phyloP scores from a whole-genome alignment of 1,284 basidiomycete species.

The Gymnopus androsaceus region DNA sequence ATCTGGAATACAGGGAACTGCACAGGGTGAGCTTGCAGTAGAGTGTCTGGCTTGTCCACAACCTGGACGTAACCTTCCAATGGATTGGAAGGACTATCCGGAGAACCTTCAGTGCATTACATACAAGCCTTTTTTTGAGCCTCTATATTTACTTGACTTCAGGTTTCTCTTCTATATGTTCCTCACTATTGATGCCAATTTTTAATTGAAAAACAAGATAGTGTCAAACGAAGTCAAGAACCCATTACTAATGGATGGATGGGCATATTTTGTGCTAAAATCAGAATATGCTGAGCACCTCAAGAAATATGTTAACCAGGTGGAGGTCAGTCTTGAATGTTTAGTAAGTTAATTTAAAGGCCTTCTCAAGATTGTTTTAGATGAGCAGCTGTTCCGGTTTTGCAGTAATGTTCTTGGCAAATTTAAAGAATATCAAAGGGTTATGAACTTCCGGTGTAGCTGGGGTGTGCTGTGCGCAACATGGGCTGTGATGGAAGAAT shows the following conservation, averaged over 20 bases:
- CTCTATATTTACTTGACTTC: not conserved
- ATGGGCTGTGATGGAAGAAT: conserved; percentile 20
- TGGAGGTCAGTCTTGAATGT: conserved; percentile 20
- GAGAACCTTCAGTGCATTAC: conserved; percentile 7
- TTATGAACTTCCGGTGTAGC: conserved; percentile 21
- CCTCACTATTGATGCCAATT: conserved; percentile 25
- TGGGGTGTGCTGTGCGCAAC: conserved; percentile 21
- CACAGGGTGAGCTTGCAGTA: conserved; percentile 12
- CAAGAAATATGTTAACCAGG: conserved; percentile 17
- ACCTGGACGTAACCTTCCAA: conserved; percentile 17
- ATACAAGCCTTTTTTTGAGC: not conserved
- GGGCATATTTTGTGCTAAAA: conserved; percentile 20
- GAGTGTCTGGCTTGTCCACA: conserved; percentile 23
- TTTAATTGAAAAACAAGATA: conserved; percentile 25
- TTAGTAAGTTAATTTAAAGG: not conserved
- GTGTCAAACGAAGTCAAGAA: conserved; percentile 11
- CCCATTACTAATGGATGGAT: conserved; percentile 21
- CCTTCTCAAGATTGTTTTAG: conserved; percentile 6
- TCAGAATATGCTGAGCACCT: conserved; percentile 17
- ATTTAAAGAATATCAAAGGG: conserved; percentile 22
- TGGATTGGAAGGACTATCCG: conserved; percentile 14
- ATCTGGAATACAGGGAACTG: conserved; percentile 9
- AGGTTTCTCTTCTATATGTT: conserved; percentile 20
- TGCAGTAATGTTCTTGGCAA: conserved; percentile 19
- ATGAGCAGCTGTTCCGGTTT: conserved; percentile 26